These are phyloP conservation scores for Nothopassalora personata DNA, from an alignment of 2,329 filamentous ascomycete genomes.

Conservation along the genomic window DNA sequence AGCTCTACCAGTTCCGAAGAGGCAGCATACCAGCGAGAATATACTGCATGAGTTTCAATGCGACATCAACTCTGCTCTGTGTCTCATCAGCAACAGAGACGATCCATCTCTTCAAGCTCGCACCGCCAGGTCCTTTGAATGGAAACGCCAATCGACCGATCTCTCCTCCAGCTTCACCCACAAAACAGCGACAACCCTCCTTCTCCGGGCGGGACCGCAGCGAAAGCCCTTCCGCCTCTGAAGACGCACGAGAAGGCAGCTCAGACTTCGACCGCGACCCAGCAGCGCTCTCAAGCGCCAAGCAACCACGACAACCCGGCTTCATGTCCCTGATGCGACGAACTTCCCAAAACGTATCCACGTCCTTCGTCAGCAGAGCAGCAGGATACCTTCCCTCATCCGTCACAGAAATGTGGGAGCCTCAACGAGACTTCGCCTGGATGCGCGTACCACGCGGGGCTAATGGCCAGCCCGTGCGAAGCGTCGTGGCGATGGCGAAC, in stretches of 20 bases:
- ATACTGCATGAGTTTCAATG: conserved; percentile 98
- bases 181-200: conserved; percentile 11
- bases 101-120: conserved; percentile 88
- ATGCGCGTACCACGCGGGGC: conserved; percentile 75
- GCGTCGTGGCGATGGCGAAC: conserved; percentile 95
- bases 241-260: conserved; percentile 36
- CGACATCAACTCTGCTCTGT: conserved; percentile 84
- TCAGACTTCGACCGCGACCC: conserved; percentile 31
- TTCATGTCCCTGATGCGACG: conserved; percentile 88
- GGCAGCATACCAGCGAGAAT: conserved; percentile 94
- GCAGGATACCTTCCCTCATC: conserved; percentile 89
- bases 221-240: conserved; percentile 33
- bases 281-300: conserved; percentile 25
- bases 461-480: conserved; percentile 58
- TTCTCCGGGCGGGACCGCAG: conserved; percentile 34
- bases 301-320: conserved; percentile 58
- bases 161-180: conserved; percentile 28
- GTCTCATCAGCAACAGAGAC: conserved; percentile 96
- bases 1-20: conserved; percentile 91
- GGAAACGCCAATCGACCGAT: conserved; percentile 15
- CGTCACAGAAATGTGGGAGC: conserved; percentile 97
- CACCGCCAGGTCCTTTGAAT: conserved; percentile 36
- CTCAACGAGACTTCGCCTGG: conserved; percentile 88
- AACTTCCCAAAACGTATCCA: conserved; percentile 89
- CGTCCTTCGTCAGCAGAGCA: conserved; percentile 79